Conservation (phyloP, 768 basidiomycete genomes). For the Trametes coccinea region DNA sequence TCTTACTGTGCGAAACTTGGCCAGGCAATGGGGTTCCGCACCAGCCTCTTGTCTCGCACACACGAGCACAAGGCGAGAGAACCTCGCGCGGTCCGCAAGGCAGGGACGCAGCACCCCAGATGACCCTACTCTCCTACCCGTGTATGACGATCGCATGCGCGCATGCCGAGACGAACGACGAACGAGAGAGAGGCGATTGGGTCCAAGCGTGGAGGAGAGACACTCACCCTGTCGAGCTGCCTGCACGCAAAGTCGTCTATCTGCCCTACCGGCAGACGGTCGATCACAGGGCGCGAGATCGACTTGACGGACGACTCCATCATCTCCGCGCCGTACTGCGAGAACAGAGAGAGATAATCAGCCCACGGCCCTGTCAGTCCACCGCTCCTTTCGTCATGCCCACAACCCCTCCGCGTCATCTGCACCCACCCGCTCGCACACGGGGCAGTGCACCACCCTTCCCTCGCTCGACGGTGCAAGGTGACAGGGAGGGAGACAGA, state of each 20-base stretch:
- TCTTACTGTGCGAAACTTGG: too few species aligned
- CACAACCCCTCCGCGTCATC: background rate
- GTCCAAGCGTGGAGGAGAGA: background rate
- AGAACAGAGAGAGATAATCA: background rate
- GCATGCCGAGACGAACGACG: background rate
- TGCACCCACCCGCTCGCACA: too few species aligned
- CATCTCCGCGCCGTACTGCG: slow-evolving; percentile 86
- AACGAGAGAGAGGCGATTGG: slow-evolving; percentile 4
- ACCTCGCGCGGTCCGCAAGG: slow-evolving; percentile 6
- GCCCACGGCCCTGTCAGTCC: slow-evolving; percentile 2
- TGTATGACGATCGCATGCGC: background rate
- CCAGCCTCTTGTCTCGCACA: background rate
- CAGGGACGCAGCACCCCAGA: slow-evolving; percentile 4
- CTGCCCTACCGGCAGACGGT: slow-evolving; percentile 72
- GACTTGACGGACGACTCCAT: slow-evolving; percentile 82
- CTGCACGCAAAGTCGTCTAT: slow-evolving; percentile 88
- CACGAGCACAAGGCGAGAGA: background rate
- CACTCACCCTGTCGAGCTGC: slow-evolving; percentile 78
- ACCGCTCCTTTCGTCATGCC: background rate
- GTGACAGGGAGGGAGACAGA: too few species aligned
- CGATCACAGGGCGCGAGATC: slow-evolving; percentile 79
- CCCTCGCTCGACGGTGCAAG: too few species aligned
- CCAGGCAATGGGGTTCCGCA: background rate
- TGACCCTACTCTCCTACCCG: slow-evolving; percentile 5
- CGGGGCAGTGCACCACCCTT: background rate